These are phyloP conservation scores for Apiospora kogelbergensis DNA, from an alignment of 2,329 filamentous ascomycete species.

Conservation along the genomic window DNA sequence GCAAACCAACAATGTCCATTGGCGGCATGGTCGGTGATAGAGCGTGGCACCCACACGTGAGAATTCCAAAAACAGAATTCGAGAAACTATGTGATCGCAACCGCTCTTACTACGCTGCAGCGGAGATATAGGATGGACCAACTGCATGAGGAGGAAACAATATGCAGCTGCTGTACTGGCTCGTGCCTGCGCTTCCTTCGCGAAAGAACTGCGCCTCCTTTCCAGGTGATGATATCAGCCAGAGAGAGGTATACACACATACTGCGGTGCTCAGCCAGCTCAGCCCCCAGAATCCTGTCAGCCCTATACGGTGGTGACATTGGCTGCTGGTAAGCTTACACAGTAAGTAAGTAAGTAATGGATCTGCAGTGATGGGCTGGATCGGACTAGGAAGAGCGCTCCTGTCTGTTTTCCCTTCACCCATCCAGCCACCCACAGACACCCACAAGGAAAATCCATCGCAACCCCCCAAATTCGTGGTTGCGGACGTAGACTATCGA, in stretches of 20 bases:
- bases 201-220: not conserved
- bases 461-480: not conserved
- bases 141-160: not conserved
- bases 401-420: not conserved
- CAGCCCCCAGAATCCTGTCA: not conserved
- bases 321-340: not conserved
- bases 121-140: not conserved
- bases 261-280: not conserved
- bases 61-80: not conserved
- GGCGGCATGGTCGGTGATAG: not conserved
- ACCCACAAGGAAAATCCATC: not conserved
- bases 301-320: not conserved
- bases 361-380: not conserved
- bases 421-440: not conserved
- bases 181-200: not conserved
- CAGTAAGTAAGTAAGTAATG: not conserved
- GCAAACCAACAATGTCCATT: not conserved
- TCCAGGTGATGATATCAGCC: not conserved
- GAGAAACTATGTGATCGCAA: not conserved
- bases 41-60: not conserved
- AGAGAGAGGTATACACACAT: not conserved
- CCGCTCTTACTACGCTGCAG: not conserved
- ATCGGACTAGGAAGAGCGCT: not conserved
- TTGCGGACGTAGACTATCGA: not conserved
- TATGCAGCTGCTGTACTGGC: not conserved